Percentiles rank a stretch among this genome's conserved stretches.
Conservation (phyloP, 352 stramenopile genomes). For the Globisporangium alternatum region DNA sequence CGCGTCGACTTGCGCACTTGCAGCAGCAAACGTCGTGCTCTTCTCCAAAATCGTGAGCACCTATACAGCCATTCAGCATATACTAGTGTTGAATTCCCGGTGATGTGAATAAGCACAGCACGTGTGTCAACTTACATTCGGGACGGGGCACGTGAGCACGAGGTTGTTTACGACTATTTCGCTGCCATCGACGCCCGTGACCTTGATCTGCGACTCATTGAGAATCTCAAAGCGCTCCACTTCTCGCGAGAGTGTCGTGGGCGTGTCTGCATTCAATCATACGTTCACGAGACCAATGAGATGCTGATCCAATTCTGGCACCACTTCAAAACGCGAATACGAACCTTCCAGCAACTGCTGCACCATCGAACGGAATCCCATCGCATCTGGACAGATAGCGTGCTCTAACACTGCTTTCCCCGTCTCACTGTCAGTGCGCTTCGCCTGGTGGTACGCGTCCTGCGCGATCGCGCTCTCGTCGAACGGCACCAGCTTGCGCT, state of each 20-base stretch:
- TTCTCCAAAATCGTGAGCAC: slow-evolving; percentile 55
- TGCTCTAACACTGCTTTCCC: slow-evolving; percentile 30
- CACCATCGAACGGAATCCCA: slow-evolving; percentile 57
- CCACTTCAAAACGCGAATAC: background rate
- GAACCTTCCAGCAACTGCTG: slow-evolving; percentile 43
- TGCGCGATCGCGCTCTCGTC: slow-evolving; percentile 46
- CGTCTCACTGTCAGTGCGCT: background rate
- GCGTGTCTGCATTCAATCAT: slow-evolving; percentile 26
- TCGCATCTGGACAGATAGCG: slow-evolving; percentile 31
- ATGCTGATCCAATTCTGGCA: background rate
- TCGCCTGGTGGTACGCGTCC: slow-evolving; percentile 34
- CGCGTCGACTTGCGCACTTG: slow-evolving; percentile 24
- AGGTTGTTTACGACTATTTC: slow-evolving; percentile 61
- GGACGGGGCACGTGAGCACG: slow-evolving; percentile 67
- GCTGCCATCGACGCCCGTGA: slow-evolving; percentile 34
- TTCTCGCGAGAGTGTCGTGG: slow-evolving; percentile 34
- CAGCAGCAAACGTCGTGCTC: slow-evolving; percentile 34
- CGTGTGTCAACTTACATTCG: slow-evolving; percentile 27
- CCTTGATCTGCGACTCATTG: slow-evolving; percentile 42
- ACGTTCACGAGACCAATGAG: background rate
- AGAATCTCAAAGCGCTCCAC: slow-evolving; percentile 58
- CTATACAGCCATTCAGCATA: background rate
- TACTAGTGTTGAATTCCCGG: background rate
- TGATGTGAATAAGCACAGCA: background rate
- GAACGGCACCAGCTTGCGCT: slow-evolving; percentile 37